These are phyloP conservation scores for Fusarium humuli DNA, from an alignment of 2,329 filamentous ascomycete genomes.

Conservation along the genomic window DNA sequence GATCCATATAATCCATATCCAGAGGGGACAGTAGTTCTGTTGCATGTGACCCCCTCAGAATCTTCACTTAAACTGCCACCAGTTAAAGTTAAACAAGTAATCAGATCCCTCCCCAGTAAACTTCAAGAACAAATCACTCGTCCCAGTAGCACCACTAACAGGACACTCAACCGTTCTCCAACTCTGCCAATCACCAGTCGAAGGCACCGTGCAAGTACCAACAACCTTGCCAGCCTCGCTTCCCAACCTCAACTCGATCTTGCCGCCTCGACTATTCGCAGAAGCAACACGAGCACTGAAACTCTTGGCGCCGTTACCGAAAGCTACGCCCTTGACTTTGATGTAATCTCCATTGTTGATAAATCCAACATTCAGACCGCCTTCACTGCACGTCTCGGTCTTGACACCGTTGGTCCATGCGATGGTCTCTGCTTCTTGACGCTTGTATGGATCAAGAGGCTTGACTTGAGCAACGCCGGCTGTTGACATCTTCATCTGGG, in stretches of 20 bases:
- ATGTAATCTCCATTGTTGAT: slow-evolving; percentile 19
- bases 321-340: slow-evolving; percentile 13
- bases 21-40: rapidly evolving
- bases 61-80: slow-evolving; percentile 13
- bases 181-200: slow-evolving; percentile 9
- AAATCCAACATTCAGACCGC: neutral
- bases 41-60: rapidly evolving
- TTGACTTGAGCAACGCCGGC: neutral
- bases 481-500: neutral
- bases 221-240: slow-evolving; percentile 4
- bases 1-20: too few species aligned
- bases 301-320: neutral
- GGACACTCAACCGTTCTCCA: neutral
- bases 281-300: slow-evolving; percentile 14
- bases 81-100: slow-evolving; percentile 14
- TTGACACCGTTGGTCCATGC: slow-evolving; percentile 12
- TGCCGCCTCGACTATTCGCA: neutral
- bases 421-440: slow-evolving; percentile 12
- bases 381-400: slow-evolving; percentile 16
- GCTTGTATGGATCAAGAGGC: neutral
- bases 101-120: neutral
- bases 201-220: slow-evolving; percentile 13
- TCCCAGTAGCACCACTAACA: slow-evolving; percentile 5
- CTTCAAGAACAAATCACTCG: neutral
- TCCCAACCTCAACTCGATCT: slow-evolving; percentile 8